These are phyloP conservation scores for Exophiala bonariae DNA, from an alignment of 2,329 filamentous ascomycete species.

Conservation along the genomic window DNA sequence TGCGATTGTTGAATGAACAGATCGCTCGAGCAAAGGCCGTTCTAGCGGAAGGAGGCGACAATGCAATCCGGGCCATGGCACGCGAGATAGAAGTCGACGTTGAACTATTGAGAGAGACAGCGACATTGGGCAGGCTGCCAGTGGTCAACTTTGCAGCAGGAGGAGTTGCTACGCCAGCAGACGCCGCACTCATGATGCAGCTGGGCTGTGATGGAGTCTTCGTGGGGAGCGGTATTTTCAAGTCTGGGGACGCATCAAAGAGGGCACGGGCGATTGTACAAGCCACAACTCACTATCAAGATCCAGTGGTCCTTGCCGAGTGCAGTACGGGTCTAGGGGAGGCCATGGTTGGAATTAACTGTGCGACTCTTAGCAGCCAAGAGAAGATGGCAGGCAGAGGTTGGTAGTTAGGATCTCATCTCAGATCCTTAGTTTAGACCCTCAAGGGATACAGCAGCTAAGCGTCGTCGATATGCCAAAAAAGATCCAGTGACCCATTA, in stretches of 20 bases:
- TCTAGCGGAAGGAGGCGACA: constrained; percentile 52
- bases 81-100: constrained; percentile 68
- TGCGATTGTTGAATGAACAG: constrained; percentile 82
- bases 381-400: constrained; percentile 84
- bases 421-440: too few relatives aligned
- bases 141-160: constrained; percentile 98
- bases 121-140: constrained; percentile 80
- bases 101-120: constrained; percentile 81
- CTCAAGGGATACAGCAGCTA: too few relatives aligned
- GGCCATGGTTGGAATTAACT: constrained; percentile 96
- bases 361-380: constrained; percentile 69
- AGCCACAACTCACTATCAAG: constrained; percentile 86
- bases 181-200: constrained; percentile 99
- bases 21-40: constrained; percentile 70
- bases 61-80: constrained; percentile 75
- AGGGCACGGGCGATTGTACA: constrained; percentile 92
- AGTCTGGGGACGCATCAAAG: constrained; percentile 86
- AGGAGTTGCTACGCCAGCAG: constrained; percentile 96
- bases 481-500: too few relatives aligned
- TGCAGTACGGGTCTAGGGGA: constrained; percentile 88
- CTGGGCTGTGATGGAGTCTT: constrained; percentile 97
- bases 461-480: too few relatives aligned
- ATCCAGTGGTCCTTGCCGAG: constrained; percentile 81
- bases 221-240: constrained; percentile 96
- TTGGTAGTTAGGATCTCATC: constrained; percentile 62